Evolutionary conservation across 345 rosid species (phyloP), one percentile per base, ranked within the genome.

Genomic region (Gossypium turneri): DNA sequence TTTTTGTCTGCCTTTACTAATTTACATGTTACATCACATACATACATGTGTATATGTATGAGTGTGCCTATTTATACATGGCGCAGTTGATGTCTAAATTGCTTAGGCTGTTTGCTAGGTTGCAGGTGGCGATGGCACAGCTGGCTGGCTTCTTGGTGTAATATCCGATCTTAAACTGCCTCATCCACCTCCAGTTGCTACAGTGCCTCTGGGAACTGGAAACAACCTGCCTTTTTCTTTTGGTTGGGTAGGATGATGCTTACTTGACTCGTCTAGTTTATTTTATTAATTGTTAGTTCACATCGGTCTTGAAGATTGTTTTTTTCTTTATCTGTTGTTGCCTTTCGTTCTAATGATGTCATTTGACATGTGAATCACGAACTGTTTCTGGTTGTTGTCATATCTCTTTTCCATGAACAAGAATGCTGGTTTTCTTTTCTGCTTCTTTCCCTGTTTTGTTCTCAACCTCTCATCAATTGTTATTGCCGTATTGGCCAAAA

Each of bases 41-140:
- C 47, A 25, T 59, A 59, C 34, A 59, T 59, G 34, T 59, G 1
- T 12, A 25, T 24, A 12, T 59, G 9, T 6, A 8, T 4, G 41
- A 24, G 2, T 29, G 20, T 61, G 17, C 24, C 29, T 9, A 47
- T 53, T 70, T 17, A n/a, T 10, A 22, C 44, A 29, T 52, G 47
- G 34, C 5, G 2, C 17, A n/a, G 4, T 70, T 70, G 25, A 70
- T 70, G 34, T 17, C 25, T 52, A 19, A 52, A 17, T 52, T 64
- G 58, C 52, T 52, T 34, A 24, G 16, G 20, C 73, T 16, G 64
- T 80, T 76, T 24, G 48, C 80, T 75, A 90, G 95, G 92, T 88
- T 82, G 95, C 91, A 12, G 95, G 92, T 22, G 92, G 92, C 53
- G 95, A 90, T 81, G 92, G 95, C 70, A 90, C 95, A 4, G 92